phyloP scores from a whole-genome alignment of 345 rosid species.

The Linum lewisii region DNA sequence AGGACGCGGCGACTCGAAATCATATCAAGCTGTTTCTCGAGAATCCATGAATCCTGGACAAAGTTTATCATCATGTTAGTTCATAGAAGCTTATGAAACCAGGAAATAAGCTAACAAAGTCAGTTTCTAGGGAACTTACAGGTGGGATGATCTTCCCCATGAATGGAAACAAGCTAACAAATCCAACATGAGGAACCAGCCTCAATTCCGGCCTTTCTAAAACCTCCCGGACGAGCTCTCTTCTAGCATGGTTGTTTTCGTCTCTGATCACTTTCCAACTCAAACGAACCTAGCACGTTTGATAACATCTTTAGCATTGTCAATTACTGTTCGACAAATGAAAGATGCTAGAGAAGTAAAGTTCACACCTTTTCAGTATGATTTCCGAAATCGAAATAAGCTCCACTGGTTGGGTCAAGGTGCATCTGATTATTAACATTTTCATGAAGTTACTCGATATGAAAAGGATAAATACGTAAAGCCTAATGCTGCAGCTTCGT shows the following conservation, averaged over 20 bases:
- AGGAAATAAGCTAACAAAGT: conserved; percentile 1
- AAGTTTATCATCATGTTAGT: background rate
- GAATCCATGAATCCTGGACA: conserved; percentile 62
- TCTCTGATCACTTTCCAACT: conserved; percentile 51
- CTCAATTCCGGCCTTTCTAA: conserved; percentile 51
- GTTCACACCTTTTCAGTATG: conserved; percentile 69
- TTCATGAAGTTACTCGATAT: background rate
- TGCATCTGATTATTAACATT: conserved; percentile 60
- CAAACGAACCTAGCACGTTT: conserved; percentile 55
- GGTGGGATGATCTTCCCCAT: conserved; percentile 73
- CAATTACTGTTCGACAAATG: background rate
- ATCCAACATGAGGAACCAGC: conserved; percentile 86
- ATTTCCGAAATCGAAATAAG: conserved; percentile 85
- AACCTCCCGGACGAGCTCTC: conserved; percentile 76
- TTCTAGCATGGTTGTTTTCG: conserved; percentile 33
- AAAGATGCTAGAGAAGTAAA: background rate
- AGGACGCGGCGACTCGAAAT: conserved; percentile 55
- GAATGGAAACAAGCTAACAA: conserved; percentile 91
- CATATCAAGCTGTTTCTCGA: conserved; percentile 78
- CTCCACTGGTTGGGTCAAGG: conserved; percentile 61
- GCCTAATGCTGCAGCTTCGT: background rate
- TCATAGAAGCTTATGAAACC: background rate
- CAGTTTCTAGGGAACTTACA: conserved; percentile 38
- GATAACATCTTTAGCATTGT: conserved; percentile 11
- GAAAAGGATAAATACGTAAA: background rate